phyloP scores from a whole-genome alignment of 2,329 filamentous ascomycete genomes.

The Xylariaceae sp. region DNA sequence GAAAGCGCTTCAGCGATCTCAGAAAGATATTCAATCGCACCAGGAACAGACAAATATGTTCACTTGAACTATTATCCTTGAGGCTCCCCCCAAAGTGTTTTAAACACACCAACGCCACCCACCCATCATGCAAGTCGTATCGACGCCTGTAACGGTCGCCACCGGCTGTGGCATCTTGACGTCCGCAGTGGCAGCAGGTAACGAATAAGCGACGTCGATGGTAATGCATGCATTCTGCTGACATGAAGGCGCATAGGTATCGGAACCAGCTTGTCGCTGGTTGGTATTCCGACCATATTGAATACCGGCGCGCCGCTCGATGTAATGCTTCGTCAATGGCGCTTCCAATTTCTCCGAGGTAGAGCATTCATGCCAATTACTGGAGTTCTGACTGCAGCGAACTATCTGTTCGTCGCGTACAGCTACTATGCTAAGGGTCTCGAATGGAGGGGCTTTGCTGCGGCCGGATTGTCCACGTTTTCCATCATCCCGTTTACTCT shows the following conservation, averaged over 20 bases:
- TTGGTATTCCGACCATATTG: slow-evolving; percentile 25
- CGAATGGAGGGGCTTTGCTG: slow-evolving; percentile 31
- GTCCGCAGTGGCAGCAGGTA: slow-evolving; percentile 1
- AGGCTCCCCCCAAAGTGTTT: background rate
- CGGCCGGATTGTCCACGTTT: slow-evolving; percentile 23
- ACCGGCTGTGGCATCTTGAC: background rate
- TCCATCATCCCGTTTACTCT: slow-evolving; percentile 30
- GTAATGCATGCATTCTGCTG: background rate
- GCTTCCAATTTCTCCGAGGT: slow-evolving; percentile 24
- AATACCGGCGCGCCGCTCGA: slow-evolving; percentile 19
- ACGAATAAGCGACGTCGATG: background rate
- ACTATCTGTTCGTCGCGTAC: slow-evolving; percentile 26
- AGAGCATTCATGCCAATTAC: slow-evolving; percentile 19
- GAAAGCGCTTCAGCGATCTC: background rate
- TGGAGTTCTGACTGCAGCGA: slow-evolving; percentile 19
- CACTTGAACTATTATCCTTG: background rate
- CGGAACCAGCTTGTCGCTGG: slow-evolving; percentile 19
- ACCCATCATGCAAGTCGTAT: background rate
- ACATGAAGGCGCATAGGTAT: slow-evolving; percentile 15
- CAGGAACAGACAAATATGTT: background rate
- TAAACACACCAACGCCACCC: background rate
- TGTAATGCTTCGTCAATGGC: slow-evolving; percentile 30
- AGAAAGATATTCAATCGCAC: background rate
- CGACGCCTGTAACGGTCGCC: background rate
- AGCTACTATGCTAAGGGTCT: slow-evolving; percentile 17